phyloP scores from a whole-genome alignment of 768 basidiomycete genomes.

The Austroboletus festivus region DNA sequence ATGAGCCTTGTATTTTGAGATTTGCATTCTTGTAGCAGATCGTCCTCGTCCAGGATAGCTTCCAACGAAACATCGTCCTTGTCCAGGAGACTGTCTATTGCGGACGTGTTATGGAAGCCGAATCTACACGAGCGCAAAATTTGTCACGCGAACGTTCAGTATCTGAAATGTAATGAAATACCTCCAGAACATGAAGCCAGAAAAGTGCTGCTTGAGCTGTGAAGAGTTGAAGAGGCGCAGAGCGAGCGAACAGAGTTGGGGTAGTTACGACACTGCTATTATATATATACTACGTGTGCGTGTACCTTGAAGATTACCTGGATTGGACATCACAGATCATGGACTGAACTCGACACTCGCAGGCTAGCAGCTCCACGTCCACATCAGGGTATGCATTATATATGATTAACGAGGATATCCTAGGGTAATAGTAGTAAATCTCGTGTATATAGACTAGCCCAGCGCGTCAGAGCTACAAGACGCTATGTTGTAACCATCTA shows the following conservation, averaged over 20 bases:
- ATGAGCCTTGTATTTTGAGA: constrained; percentile 86
- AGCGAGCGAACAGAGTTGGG: constrained; percentile 10
- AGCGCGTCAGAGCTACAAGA: constrained; percentile 26
- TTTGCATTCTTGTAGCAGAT: constrained; percentile 94
- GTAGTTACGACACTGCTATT: constrained; percentile 21
- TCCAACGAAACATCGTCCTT: constrained; percentile 88
- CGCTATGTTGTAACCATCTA: background rate
- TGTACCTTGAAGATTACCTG: constrained; percentile 18
- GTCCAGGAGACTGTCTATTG: constrained; percentile 87
- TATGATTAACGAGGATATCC: constrained; percentile 22
- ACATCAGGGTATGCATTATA: constrained; percentile 26
- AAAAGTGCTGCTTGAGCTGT: constrained; percentile 16
- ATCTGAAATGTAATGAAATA: constrained; percentile 21
- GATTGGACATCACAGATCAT: constrained; percentile 25
- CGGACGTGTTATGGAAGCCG: constrained; percentile 84
- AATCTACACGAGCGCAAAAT: constrained; percentile 51
- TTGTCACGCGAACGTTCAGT: background rate
- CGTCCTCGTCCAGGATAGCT: constrained; percentile 89
- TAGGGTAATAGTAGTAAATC: constrained; percentile 23
- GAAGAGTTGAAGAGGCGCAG: constrained; percentile 5
- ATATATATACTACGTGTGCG: constrained; percentile 1
- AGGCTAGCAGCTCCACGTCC: constrained; percentile 1
- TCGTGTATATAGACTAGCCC: constrained; percentile 16
- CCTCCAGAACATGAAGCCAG: constrained; percentile 48
- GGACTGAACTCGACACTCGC: too few relatives aligned